A percentile compares a stretch with the other conserved stretches of the same genome.
Conservation (phyloP, 352 stramenopile species). For the Phytophthora constricta region DNA sequence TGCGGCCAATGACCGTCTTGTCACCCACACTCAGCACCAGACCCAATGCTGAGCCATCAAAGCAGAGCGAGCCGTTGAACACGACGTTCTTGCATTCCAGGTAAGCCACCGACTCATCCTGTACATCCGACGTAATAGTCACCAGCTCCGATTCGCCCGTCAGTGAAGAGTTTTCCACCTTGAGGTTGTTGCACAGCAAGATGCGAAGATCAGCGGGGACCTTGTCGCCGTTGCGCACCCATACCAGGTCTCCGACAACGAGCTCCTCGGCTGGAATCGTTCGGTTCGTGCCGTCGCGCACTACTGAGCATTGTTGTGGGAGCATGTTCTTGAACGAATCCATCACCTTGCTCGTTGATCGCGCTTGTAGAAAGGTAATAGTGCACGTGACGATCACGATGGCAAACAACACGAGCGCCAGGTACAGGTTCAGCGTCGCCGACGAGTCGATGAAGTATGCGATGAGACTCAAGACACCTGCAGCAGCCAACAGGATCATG, state of each 20-base stretch:
- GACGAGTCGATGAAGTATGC: slow-evolving; percentile 53
- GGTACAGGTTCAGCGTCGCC: slow-evolving; percentile 46
- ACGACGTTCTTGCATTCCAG: slow-evolving; percentile 59
- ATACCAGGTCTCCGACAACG: slow-evolving; percentile 58
- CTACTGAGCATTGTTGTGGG: slow-evolving; percentile 41
- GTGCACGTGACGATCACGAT: slow-evolving; percentile 50
- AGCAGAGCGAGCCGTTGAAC: slow-evolving; percentile 59
- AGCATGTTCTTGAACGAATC: slow-evolving; percentile 66
- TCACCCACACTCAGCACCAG: slow-evolving; percentile 56
- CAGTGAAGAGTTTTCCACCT: slow-evolving; percentile 71
- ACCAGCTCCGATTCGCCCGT: slow-evolving; percentile 65
- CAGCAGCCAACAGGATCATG: slow-evolving; percentile 45
- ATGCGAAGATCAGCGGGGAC: slow-evolving; percentile 60
- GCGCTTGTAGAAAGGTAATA: slow-evolving; percentile 48
- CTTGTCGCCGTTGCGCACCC: slow-evolving; percentile 58
- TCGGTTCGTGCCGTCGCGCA: slow-evolving; percentile 51
- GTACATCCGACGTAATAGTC: slow-evolving; percentile 29
- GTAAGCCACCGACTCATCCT: slow-evolving; percentile 31
- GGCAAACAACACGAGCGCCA: slow-evolving; percentile 47
- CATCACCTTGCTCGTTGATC: slow-evolving; percentile 53
- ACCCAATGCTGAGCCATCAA: slow-evolving; percentile 49
- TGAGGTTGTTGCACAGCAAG: slow-evolving; percentile 53
- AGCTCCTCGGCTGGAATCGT: slow-evolving; percentile 55
- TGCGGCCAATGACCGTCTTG: slow-evolving; percentile 61
- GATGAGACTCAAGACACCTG: slow-evolving; percentile 43